phyloP scores from a whole-genome alignment of 768 basidiomycete species.

The Roridomyces roridus region DNA sequence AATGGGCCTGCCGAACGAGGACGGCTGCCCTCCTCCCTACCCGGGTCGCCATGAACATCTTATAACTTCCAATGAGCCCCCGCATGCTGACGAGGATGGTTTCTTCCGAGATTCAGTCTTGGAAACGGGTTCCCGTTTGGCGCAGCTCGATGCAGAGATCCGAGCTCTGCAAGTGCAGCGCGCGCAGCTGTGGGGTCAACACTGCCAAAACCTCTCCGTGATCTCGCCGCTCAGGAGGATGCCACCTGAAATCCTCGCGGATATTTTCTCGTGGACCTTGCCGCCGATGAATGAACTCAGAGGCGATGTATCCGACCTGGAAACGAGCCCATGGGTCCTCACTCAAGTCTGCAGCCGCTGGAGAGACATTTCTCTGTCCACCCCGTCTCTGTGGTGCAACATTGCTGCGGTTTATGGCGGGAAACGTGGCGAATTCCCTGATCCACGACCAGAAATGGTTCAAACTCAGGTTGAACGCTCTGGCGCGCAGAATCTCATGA shows the following conservation, averaged over 20 bases:
- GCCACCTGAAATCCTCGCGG: not conserved
- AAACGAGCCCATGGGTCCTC: not conserved
- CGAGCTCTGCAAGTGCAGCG: no score
- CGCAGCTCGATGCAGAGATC: no score
- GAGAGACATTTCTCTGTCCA: not conserved
- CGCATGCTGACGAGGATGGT: no score
- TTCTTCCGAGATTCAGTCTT: no score
- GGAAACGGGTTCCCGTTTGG: no score
- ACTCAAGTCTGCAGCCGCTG: not conserved
- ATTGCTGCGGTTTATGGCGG: not conserved
- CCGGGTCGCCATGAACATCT: no score
- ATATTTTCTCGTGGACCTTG: slow-evolving; percentile 4
- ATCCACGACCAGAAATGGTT: not conserved
- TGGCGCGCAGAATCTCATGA: not conserved
- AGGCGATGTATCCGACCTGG: not conserved
- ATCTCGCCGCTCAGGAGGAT: not conserved
- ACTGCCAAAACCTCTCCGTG: not conserved
- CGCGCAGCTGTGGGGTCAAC: not conserved
- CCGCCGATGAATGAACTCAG: not conserved
- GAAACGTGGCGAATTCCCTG: not conserved
- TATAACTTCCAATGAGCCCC: no score
- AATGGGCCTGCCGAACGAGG: no score
- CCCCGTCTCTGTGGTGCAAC: slow-evolving; percentile 11
- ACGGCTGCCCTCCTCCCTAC: no score
- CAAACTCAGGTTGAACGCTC: not conserved